These are phyloP conservation scores for Xylariaceae sp. DNA, from an alignment of 2,329 filamentous ascomycete species.

Conservation along the genomic window DNA sequence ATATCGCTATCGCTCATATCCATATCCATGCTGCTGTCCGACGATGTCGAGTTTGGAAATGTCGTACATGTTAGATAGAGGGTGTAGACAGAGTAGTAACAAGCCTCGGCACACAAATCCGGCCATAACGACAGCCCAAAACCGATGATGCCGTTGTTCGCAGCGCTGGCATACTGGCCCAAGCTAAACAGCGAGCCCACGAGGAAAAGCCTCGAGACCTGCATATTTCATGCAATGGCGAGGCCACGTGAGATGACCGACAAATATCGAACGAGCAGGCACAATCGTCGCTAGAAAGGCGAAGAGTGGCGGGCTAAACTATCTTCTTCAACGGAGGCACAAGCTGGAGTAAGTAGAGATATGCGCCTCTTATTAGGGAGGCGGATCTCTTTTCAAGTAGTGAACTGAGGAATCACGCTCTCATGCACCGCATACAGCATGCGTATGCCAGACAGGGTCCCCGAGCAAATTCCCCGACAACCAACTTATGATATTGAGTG, in stretches of 20 bases:
- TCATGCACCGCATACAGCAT: too few species aligned
- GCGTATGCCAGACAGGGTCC: too few species aligned
- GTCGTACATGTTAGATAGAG: conserved; percentile 27
- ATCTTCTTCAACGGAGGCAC: too few species aligned
- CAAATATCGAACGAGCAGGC: not conserved
- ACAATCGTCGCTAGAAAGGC: too few species aligned
- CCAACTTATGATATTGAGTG: too few species aligned
- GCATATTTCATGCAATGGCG: not conserved
- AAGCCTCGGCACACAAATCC: conserved; percentile 27
- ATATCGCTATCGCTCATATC: conserved; percentile 23
- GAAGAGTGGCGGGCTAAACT: too few species aligned
- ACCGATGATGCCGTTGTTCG: conserved; percentile 25
- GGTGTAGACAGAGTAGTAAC: conserved; percentile 24
- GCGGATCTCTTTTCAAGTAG: too few species aligned
- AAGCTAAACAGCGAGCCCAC: conserved; percentile 4
- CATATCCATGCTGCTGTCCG: conserved; percentile 17
- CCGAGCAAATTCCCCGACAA: too few species aligned
- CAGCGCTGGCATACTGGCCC: conserved; percentile 4
- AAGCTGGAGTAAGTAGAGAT: too few species aligned
- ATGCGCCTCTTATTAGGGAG: too few species aligned
- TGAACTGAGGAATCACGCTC: too few species aligned
- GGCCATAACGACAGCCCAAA: conserved; percentile 28
- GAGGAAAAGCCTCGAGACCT: not conserved
- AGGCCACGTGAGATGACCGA: not conserved
- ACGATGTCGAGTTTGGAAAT: conserved; percentile 12